A percentile compares a stretch with the other conserved stretches of the same genome.
These are phyloP conservation scores for Planoprotostelium fungivorum DNA, from an alignment of 78 protist species.

Conservation along the genomic window DNA sequence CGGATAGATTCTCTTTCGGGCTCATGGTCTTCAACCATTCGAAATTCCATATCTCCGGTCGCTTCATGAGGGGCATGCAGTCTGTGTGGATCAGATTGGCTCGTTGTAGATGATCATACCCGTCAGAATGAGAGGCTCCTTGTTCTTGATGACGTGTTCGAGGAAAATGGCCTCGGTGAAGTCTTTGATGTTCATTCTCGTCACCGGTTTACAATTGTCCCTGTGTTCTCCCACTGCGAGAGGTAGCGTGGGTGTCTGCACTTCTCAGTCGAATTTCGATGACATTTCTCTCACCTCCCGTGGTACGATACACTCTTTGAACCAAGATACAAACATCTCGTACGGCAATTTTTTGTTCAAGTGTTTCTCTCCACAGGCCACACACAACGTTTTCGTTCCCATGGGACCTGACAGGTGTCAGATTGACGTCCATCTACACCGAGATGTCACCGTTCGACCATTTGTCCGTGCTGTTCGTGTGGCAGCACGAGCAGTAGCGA, in stretches of 20 bases:
- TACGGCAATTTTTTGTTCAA: neutral
- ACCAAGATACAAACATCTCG: neutral
- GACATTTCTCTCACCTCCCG: too few relatives aligned
- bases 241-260: neutral
- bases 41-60: neutral
- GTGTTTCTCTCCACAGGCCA: neutral
- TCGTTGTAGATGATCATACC: neutral
- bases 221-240: neutral
- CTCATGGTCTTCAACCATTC: neutral
- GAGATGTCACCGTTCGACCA: neutral
- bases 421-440: neutral
- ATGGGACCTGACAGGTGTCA: neutral
- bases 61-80: neutral
- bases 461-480: neutral
- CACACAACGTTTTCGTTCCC: neutral
- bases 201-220: neutral
- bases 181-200: neutral
- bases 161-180: neutral
- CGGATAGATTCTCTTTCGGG: neutral
- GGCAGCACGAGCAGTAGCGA: neutral
- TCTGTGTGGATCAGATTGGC: neutral
- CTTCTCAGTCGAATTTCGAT: neutral
- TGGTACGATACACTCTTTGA: neutral
- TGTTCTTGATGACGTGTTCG: neutral
- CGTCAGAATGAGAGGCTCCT: neutral